Base-by-base conservation (phyloP, 2,329 filamentous ascomycete species). In the Penicillium sp. region DNA sequence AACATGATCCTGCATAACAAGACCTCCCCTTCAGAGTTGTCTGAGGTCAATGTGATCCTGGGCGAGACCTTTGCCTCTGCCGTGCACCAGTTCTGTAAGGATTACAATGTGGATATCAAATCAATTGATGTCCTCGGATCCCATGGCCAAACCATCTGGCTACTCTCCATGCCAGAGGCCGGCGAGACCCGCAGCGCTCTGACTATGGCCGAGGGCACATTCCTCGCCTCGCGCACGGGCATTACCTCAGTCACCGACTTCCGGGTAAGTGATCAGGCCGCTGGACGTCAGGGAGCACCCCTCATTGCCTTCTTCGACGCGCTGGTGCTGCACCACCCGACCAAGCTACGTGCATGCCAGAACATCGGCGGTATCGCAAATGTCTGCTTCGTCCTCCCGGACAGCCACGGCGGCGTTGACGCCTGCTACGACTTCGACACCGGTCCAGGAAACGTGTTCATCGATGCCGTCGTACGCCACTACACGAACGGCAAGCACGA, bases 331-430 rank as follows among this genome's bases (percentile, higher is more conserved):
- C 76, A 78, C 55, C 77, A 82, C 56, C 75, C 78, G 0, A 75
- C 65, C 4, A 80, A 79, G 62, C 66, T 80, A 7, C 74, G 80
- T 24, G 77, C 76, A 2, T 81, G 78, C 61, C 77, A 82, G 59
- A 81, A 82, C 58, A 81, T 83, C 47, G 78, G 78, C 44, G 78
- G 79, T 29, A 80, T 83, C 37, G 77, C 76, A 28, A 82, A 79
- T 55, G 75, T 83, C 22, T 82, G 76, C 65, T 81, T 59, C n/a
- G 53, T 59, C n/a, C 54, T 57, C 8, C 57, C 56, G 0, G 57
- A 59, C 3, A 57, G 34, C 10, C 56, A 59, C 29, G 57, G 57
- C 19, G 57, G 57, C 3, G 54, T 58, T 1, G 61, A 67, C 52
- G 66, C 69, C 40, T 72, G 69, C 50, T 75, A 73, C 56, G 76